A percentile compares a stretch with the other conserved stretches of the same genome.
These are phyloP conservation scores for Echinochloa phyllopogon DNA, from an alignment of 176 grass and related monocot genomes.

Conservation along the genomic window DNA sequence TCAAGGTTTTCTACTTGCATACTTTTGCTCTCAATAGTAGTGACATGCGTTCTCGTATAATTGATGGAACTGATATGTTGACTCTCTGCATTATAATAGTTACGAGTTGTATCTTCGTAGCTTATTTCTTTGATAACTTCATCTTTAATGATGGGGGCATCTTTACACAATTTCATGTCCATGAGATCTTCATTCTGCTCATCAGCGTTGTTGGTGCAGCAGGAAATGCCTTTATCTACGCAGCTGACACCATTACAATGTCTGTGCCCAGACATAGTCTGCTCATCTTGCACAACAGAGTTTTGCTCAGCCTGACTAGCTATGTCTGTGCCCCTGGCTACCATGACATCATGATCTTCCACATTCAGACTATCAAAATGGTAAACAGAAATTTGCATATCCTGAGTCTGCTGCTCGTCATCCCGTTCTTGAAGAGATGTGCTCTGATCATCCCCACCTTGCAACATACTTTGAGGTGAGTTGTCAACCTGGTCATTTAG, in stretches of 20 bases:
- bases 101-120: background rate
- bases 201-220: background rate
- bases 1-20: conserved; percentile 1
- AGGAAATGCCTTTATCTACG: background rate
- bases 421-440: conserved; percentile 2
- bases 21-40: background rate
- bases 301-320: background rate
- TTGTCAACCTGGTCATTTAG: background rate
- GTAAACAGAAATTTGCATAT: conserved; percentile 18
- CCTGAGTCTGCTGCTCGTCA: background rate
- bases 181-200: conserved; percentile 18
- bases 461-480: background rate
- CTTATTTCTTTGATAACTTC: background rate
- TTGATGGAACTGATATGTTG: conserved; percentile 3
- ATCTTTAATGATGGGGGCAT: background rate
- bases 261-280: too few species aligned
- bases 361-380: background rate
- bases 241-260: background rate
- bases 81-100: background rate
- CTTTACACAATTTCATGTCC: conserved; percentile 1
- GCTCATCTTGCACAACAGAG: conserved; percentile 21
- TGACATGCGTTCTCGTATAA: background rate
- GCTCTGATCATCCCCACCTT: conserved; percentile 17
- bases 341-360: background rate
- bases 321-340: background rate